Evolutionary conservation across 1,284 basidiomycete genomes (phyloP).

Genomic region (Cerioporus squamosus): DNA sequence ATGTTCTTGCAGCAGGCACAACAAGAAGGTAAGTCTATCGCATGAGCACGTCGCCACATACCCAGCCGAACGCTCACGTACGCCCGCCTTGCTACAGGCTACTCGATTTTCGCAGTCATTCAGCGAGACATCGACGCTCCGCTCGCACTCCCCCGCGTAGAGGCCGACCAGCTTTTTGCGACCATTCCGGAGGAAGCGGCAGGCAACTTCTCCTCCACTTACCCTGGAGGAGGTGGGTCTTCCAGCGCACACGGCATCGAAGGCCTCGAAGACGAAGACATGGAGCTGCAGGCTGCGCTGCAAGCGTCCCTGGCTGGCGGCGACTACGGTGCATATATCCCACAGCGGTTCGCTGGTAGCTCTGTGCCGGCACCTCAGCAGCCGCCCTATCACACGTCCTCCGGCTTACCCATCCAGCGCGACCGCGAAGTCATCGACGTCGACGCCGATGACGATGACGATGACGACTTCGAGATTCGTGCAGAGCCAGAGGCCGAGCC

Average conservation of each 20-base stretch:
- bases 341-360: constrained; percentile 3
- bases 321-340: constrained; percentile 12
- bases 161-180: constrained; percentile 68
- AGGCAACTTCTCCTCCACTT: constrained; percentile 18
- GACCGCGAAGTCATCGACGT: constrained; percentile 19
- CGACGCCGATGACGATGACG: constrained; percentile 25
- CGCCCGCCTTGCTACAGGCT: constrained; percentile 54
- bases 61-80: not conserved
- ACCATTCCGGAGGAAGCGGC: constrained; percentile 57
- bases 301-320: constrained; percentile 67
- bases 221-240: constrained; percentile 22
- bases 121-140: constrained; percentile 52
- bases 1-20: constrained; percentile 91
- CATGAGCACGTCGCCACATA: no score
- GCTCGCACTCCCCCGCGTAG: constrained; percentile 60
- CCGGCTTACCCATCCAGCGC: constrained; percentile 2
- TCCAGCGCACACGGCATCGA: constrained; percentile 28
- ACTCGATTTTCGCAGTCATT: constrained; percentile 85
- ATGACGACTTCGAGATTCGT: not conserved
- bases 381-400: not conserved
- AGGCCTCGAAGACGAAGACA: constrained; percentile 82
- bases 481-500: constrained; percentile 5
- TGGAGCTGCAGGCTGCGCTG: constrained; percentile 84
- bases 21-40: constrained; percentile 59
- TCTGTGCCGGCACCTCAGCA: not conserved